Base-by-base conservation (phyloP, 768 basidiomycete species). In the Podaxis sp. region DNA sequence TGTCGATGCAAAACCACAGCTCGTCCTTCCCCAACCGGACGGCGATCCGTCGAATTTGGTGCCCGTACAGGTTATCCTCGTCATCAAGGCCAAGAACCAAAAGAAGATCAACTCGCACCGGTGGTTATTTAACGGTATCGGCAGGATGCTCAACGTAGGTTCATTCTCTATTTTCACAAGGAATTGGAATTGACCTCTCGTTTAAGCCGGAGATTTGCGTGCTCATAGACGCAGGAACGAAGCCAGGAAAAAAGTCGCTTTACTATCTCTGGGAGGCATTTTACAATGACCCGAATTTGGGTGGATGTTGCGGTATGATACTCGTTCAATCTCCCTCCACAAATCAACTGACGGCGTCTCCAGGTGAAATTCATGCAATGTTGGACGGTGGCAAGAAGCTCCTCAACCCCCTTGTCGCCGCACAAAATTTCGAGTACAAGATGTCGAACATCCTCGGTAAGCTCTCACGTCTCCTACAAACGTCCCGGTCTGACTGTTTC, bases 361-460 rank as follows among this genome's bases (percentile, higher is more conserved):
- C 24, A 51, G 49, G 94, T 67, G 94, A 96, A 80, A 96, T 96
- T 69, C 91, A 95, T 66, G 95, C 96, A 64, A 96, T 96, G 73
- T 28, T 51, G 24, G 49, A 51, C 0, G 93, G 93, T 12, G 94
- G 94, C 42, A 88, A 75, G 75, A 96, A 96, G 73, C 84, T 98
- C 36, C 73, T 97, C 64, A 98, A 98, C 70, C 96, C 93, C n/a
- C 79, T 95, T 55, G 84, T 98, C 38, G 96, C 96, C 6, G 95
- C 96, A 17, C 96, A 98, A 74, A 97, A 98, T 76, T 96, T 96
- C 69, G 95, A 96, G 77, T 96, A 96, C 79, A 96, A 94, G 78
- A 96, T 97, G 92, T 95, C 93, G 49, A 97, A 97, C 75, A 96
- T 98, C 71, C 80, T 98, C 17, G 97, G 49, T 51, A 51, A 26